A percentile compares a stretch with the other conserved stretches of the same genome.
These are phyloP conservation scores for Polychytrium aggregatum DNA, from an alignment of 192 early-diverging fungal genomes.

Conservation along the genomic window DNA sequence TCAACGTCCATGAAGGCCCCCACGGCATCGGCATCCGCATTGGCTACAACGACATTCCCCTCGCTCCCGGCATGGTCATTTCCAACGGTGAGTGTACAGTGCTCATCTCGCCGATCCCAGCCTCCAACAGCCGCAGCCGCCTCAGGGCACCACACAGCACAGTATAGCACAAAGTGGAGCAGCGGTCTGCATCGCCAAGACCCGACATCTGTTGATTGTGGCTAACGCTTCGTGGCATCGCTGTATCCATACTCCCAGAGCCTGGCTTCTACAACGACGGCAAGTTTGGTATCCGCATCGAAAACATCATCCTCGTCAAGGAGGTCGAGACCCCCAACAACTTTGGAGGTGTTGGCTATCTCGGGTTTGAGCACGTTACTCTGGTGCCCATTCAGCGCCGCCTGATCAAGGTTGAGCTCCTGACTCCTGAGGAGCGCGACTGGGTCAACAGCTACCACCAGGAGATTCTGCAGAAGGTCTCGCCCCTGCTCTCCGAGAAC, in stretches of 20 bases:
- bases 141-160: too few relatives aligned
- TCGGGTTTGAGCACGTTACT: constrained; percentile 89
- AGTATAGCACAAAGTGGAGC: too few relatives aligned
- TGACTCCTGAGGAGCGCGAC: constrained; percentile 60
- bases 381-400: constrained; percentile 75
- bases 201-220: too few relatives aligned
- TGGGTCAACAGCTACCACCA: constrained; percentile 87
- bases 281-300: constrained; percentile 93
- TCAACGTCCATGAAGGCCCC: constrained; percentile 91
- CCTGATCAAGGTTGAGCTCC: constrained; percentile 58
- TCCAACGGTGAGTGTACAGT: constrained; percentile 55
- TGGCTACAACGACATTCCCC: constrained; percentile 58
- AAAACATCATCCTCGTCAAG: constrained; percentile 80
- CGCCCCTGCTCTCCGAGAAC: constrained; percentile 59
- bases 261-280: constrained; percentile 98
- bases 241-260: constrained; percentile 38
- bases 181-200: too few relatives aligned
- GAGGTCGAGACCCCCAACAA: constrained; percentile 61
- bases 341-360: constrained; percentile 73
- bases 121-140: too few relatives aligned
- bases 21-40: constrained; percentile 82
- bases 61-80: constrained; percentile 87
- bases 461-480: constrained; percentile 62
- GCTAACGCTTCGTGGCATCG: too few relatives aligned
- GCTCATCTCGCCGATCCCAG: neutral